Percentiles rank a stretch among this genome's conserved stretches.
Conservation (phyloP, 1,284 basidiomycete species). For the Baeospora myosura region DNA sequence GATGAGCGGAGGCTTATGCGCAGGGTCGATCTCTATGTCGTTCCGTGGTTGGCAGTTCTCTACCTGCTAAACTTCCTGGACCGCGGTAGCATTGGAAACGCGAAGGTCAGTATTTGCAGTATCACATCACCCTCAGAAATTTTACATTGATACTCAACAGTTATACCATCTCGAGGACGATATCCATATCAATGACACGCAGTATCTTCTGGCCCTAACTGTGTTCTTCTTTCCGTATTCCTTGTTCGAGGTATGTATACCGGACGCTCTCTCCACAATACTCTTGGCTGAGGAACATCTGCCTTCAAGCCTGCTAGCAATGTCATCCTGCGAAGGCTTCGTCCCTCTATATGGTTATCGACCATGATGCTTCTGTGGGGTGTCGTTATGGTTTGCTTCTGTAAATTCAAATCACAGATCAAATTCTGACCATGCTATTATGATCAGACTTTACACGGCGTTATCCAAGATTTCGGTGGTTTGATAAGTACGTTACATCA, state of each 20-base stretch:
- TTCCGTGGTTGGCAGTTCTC: conserved; percentile 52
- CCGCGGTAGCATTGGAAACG: conserved; percentile 61
- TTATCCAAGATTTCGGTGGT: conserved; percentile 57
- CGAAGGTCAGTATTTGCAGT: conserved; percentile 34
- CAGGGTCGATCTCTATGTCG: conserved; percentile 55
- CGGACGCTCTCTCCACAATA: background rate
- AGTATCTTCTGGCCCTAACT: conserved; percentile 60
- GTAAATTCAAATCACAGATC: conserved; percentile 10
- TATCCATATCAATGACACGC: conserved; percentile 51
- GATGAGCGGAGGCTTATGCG: conserved; percentile 59
- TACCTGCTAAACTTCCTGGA: conserved; percentile 61
- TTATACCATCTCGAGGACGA: conserved; percentile 48
- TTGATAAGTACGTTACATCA: conserved; percentile 34
- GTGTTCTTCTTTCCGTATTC: conserved; percentile 50
- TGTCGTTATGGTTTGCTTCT: conserved; percentile 51
- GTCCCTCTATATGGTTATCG: conserved; percentile 56
- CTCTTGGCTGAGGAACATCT: conserved; percentile 29
- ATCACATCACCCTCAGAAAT: background rate
- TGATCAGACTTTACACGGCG: conserved; percentile 60
- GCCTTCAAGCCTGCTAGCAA: too few species aligned
- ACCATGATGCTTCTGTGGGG: conserved; percentile 63
- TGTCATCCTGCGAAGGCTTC: conserved; percentile 54
- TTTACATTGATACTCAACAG: conserved; percentile 22
- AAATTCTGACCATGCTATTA: background rate
- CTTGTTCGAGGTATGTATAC: conserved; percentile 44